Conservation (phyloP, 164 flowering plant genomes). For the Akebia trifoliata region DNA sequence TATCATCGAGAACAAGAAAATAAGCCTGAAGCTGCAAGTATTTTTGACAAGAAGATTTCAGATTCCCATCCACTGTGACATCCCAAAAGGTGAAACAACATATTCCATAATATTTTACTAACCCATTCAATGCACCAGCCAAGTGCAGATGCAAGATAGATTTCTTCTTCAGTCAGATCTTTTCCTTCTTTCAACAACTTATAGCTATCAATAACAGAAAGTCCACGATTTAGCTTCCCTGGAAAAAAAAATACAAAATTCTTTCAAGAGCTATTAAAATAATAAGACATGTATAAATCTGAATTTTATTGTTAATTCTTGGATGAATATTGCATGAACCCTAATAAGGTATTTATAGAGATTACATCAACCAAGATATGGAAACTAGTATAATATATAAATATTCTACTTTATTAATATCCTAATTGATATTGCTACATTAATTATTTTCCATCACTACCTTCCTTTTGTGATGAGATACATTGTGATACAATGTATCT, state of each 20-base stretch:
- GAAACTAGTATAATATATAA: too few relatives aligned
- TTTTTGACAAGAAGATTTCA: conserved; percentile 5
- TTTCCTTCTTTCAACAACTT: conserved; percentile 62
- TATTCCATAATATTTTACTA: conserved; percentile 12
- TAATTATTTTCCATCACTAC: too few relatives aligned
- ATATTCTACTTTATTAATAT: too few relatives aligned
- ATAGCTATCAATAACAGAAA: conserved; percentile 92
- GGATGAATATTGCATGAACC: too few relatives aligned
- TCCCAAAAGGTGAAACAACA: not conserved
- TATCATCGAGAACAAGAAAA: conserved; percentile 96
- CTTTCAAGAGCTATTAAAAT: too few relatives aligned
- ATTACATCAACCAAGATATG: too few relatives aligned
- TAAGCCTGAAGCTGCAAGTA: conserved; percentile 86
- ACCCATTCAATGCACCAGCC: conserved; percentile 99
- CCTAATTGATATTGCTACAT: too few relatives aligned
- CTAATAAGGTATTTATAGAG: too few relatives aligned
- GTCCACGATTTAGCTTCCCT: conserved; percentile 93
- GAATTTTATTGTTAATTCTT: too few relatives aligned
- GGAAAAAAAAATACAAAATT: conserved; percentile 15
- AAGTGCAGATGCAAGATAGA: conserved; percentile 64
- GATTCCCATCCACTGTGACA: conserved; percentile 3
- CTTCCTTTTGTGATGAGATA: too few relatives aligned
- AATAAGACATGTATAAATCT: too few relatives aligned
- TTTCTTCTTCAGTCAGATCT: conserved; percentile 61
- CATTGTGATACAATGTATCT: too few relatives aligned